Evolutionary conservation across 2,329 filamentous ascomycete genomes (phyloP).

Genomic region (Apiospora aurea): DNA sequence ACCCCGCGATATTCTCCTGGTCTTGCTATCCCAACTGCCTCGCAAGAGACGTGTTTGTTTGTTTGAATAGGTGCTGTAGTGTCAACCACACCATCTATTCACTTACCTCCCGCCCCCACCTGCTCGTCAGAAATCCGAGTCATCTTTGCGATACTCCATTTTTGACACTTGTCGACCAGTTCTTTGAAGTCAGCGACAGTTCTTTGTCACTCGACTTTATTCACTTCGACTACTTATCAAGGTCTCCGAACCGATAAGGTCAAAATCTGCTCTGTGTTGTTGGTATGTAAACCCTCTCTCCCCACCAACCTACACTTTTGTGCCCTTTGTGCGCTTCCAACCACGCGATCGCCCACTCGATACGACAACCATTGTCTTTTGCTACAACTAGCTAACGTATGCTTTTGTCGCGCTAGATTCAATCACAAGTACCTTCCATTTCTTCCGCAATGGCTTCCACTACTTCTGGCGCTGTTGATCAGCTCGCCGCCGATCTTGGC

Average conservation of each 20-base stretch:
- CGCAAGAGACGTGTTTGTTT: slow-evolving; percentile 25
- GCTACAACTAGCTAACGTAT: not conserved
- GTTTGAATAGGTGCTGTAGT: slow-evolving; percentile 25
- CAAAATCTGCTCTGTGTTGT: slow-evolving; percentile 30
- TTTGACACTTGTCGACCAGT: slow-evolving; percentile 25
- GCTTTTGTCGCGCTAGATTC: slow-evolving; percentile 15
- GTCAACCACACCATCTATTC: slow-evolving; percentile 31
- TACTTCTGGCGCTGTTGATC: slow-evolving; percentile 71
- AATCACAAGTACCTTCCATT: slow-evolving; percentile 33
- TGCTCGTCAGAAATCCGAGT: slow-evolving; percentile 22
- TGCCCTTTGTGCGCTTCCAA: not conserved
- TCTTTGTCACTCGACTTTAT: slow-evolving; percentile 35
- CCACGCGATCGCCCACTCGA: not conserved
- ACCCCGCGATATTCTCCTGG: slow-evolving; percentile 26
- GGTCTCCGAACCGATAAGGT: slow-evolving; percentile 30
- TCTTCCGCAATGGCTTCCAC: slow-evolving; percentile 63
- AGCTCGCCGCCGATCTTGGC: slow-evolving; percentile 80
- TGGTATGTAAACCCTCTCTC: slow-evolving; percentile 29
- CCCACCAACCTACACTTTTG: slow-evolving; percentile 1
- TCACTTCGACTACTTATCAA: slow-evolving; percentile 32
- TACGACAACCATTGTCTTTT: not conserved
- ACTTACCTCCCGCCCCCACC: slow-evolving; percentile 24
- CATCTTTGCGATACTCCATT: slow-evolving; percentile 27
- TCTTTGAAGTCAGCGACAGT: slow-evolving; percentile 33
- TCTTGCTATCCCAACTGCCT: slow-evolving; percentile 31